These are phyloP conservation scores for Neurospora pannonica DNA, from an alignment of 495 filamentous ascomycete genomes.

Conservation along the genomic window DNA sequence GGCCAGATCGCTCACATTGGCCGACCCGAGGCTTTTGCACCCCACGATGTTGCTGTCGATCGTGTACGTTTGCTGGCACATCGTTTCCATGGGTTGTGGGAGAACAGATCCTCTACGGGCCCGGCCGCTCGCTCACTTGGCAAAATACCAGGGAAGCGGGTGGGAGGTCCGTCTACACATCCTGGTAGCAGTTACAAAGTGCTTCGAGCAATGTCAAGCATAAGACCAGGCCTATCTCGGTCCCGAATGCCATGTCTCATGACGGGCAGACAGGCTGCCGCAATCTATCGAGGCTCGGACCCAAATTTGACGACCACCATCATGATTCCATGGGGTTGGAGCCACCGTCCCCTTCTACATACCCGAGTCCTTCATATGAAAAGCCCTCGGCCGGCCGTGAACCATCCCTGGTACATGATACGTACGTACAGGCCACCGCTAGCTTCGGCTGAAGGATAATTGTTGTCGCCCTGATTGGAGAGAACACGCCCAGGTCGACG, in stretches of 20 bases:
- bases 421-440: constrained; percentile 6
- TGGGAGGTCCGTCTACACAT: constrained; percentile 7
- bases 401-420: constrained; percentile 6
- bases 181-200: constrained; percentile 1
- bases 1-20: constrained; percentile 25
- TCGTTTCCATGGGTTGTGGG: constrained; percentile 10
- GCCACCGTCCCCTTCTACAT: constrained; percentile 4
- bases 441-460: constrained; percentile 14
- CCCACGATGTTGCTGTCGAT: constrained; percentile 31
- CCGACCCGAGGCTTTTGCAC: constrained; percentile 15
- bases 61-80: constrained; percentile 19
- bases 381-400: constrained; percentile 3
- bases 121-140: constrained; percentile 12
- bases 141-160: constrained; percentile 9
- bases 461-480: constrained; percentile 18
- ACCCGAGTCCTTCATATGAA: constrained; percentile 3
- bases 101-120: constrained; percentile 7
- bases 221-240: not conserved
- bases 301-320: constrained; percentile 12
- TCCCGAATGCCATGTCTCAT: constrained; percentile 10
- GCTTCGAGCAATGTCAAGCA: not conserved
- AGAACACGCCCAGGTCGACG: constrained; percentile 11
- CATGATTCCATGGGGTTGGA: constrained; percentile 1
- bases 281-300: constrained; percentile 1
- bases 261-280: constrained; percentile 11